Evolutionary conservation across 768 basidiomycete genomes (phyloP).

Genomic region (Amanita molliuscula): DNA sequence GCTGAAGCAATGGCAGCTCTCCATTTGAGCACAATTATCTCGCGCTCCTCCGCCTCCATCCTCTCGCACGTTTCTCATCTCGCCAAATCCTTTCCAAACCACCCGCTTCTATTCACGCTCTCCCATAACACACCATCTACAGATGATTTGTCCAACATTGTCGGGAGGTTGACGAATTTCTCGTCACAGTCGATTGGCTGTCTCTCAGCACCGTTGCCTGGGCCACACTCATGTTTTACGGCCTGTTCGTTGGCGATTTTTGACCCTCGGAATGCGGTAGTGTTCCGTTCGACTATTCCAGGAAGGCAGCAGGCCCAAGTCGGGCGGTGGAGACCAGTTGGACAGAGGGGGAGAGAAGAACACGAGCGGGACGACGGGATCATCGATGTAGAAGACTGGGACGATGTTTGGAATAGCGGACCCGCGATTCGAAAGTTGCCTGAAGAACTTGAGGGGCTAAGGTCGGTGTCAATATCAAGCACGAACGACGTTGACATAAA

Average conservation of each 20-base stretch:
- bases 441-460: constrained; percentile 22
- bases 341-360: constrained; percentile 19
- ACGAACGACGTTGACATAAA: not conserved
- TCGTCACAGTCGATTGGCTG: constrained; percentile 44
- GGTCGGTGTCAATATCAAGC: constrained; percentile 20
- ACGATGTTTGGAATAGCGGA: constrained; percentile 35
- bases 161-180: constrained; percentile 28
- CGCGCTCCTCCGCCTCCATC: constrained; percentile 25
- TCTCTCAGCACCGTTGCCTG: constrained; percentile 42
- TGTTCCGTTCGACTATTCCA: constrained; percentile 56
- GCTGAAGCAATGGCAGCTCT: constrained; percentile 10
- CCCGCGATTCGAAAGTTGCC: constrained; percentile 21
- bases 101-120: constrained; percentile 40
- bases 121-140: constrained; percentile 28
- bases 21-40: constrained; percentile 29
- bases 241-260: constrained; percentile 53
- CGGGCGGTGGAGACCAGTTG: constrained; percentile 61
- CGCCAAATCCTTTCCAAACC: constrained; percentile 19
- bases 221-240: constrained; percentile 16
- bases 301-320: constrained; percentile 53
- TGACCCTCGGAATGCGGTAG: constrained; percentile 26
- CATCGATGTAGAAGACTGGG: constrained; percentile 28
- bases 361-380: not conserved
- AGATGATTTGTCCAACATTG: constrained; percentile 28
- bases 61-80: constrained; percentile 23